phyloP scores from a whole-genome alignment of 2,329 filamentous ascomycete genomes.

The Cordyceps militaris region DNA sequence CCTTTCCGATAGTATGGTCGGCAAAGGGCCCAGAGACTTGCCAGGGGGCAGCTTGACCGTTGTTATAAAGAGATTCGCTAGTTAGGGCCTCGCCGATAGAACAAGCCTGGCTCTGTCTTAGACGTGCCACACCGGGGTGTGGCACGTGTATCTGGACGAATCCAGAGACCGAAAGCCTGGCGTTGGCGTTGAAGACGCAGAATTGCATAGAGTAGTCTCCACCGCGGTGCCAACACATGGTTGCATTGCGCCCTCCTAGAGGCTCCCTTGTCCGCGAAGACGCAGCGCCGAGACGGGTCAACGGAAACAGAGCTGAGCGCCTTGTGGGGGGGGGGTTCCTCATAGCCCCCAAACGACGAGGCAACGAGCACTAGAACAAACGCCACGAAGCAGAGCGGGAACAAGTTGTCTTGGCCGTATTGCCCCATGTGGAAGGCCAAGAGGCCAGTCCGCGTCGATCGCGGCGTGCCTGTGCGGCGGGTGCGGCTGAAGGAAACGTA shows the following conservation, averaged over 20 bases:
- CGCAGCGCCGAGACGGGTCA: background rate
- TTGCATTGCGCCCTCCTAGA: background rate
- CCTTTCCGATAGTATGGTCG: background rate
- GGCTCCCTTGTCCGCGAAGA: background rate
- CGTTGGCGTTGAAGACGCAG: background rate
- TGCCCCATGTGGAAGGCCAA: conserved; percentile 8
- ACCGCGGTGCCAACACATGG: background rate
- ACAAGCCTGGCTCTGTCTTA: too few species aligned
- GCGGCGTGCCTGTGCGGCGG: background rate
- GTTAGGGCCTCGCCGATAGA: too few species aligned
- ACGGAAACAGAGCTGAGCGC: background rate
- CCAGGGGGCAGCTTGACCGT: too few species aligned
- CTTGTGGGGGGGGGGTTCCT: background rate
- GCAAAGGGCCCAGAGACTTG: too few species aligned
- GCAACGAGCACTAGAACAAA: background rate
- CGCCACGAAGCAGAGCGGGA: background rate
- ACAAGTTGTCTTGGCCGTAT: background rate
- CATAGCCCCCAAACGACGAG: too few species aligned
- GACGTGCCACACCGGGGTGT: too few species aligned
- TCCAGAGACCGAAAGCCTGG: background rate
- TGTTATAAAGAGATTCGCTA: too few species aligned
- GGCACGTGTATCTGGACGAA: too few species aligned
- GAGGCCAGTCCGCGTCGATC: background rate
- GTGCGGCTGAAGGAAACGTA: background rate
- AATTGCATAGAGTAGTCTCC: background rate